A percentile compares a stretch with the other conserved stretches of the same genome.
Evolutionary conservation across 192 early-diverging fungal species (phyloP).

Genomic region (Coemansia furcata): DNA sequence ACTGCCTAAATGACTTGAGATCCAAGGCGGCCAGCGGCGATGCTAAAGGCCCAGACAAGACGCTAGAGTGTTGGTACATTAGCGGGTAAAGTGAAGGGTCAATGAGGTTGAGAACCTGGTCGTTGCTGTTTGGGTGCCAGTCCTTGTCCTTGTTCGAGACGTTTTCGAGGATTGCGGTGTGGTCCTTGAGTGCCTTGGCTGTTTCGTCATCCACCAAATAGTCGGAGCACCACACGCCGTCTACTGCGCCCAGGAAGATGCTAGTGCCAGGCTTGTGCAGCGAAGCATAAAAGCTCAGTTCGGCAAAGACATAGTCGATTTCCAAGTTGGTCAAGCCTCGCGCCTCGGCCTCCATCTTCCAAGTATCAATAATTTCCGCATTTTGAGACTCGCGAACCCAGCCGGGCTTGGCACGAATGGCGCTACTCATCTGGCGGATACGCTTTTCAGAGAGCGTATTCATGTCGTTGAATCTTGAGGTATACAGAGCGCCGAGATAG

Average conservation of each 20-base stretch:
- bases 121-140: constrained; percentile 51
- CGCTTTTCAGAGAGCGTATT: constrained; percentile 31
- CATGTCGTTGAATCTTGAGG: not conserved
- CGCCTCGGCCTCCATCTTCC: constrained; percentile 17
- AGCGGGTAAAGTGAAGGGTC: constrained; percentile 57
- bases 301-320: constrained; percentile 44
- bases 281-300: constrained; percentile 41
- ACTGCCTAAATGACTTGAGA: constrained; percentile 25
- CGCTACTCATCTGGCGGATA: constrained; percentile 29
- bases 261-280: constrained; percentile 24
- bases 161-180: constrained; percentile 39
- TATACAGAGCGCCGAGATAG: constrained; percentile 13
- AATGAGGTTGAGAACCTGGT: constrained; percentile 56
- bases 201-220: constrained; percentile 20
- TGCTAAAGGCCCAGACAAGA: constrained; percentile 19
- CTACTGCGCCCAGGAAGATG: constrained; percentile 24
- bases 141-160: constrained; percentile 30
- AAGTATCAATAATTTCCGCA: constrained; percentile 19
- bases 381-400: constrained; percentile 41
- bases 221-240: constrained; percentile 43
- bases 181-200: constrained; percentile 17
- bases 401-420: constrained; percentile 49
- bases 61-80: constrained; percentile 22
- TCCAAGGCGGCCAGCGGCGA: constrained; percentile 28
- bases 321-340: constrained; percentile 38